A percentile compares a stretch with the other conserved stretches of the same genome.
Conservation (phyloP, 371 early-diverging fungal genomes). For the Umbelopsis sp. region DNA sequence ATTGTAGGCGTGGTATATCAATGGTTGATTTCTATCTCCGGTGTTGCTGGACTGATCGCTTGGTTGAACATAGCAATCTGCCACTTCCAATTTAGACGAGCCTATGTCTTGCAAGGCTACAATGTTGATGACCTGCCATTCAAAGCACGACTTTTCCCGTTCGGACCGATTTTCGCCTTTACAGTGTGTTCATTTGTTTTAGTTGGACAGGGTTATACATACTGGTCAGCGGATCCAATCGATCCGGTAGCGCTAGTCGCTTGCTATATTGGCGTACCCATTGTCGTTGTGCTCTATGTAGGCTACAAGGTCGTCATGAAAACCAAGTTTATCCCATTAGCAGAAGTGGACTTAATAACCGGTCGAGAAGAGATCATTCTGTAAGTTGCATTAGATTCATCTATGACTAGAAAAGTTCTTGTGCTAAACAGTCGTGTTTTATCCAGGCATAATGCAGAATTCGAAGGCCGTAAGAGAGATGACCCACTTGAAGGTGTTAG, state of each 20-base stretch:
- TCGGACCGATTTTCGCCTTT: constrained; percentile 70
- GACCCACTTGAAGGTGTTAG: constrained; percentile 48
- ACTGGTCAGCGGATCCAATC: constrained; percentile 38
- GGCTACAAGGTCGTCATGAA: constrained; percentile 59
- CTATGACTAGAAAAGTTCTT: too few species aligned
- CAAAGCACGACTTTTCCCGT: constrained; percentile 69
- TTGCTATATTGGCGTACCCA: constrained; percentile 45
- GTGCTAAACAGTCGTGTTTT: constrained; percentile 10
- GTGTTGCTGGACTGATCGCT: constrained; percentile 77
- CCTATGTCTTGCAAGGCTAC: constrained; percentile 73
- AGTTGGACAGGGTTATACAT: constrained; percentile 65
- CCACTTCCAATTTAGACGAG: constrained; percentile 84
- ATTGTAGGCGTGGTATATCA: constrained; percentile 50
- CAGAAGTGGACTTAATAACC: constrained; percentile 62
- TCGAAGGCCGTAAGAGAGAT: constrained; percentile 28
- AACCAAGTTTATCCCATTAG: constrained; percentile 57
- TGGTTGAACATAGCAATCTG: constrained; percentile 79
- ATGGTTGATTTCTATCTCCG: constrained; percentile 70
- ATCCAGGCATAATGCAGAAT: constrained; percentile 28
- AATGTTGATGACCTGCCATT: constrained; percentile 73
- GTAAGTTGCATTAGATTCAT: constrained; percentile 16
- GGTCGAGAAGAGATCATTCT: constrained; percentile 45
- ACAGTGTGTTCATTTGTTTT: constrained; percentile 58
- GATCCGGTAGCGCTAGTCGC: constrained; percentile 34
- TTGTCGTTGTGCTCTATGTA: constrained; percentile 39